Evolutionary conservation across 768 basidiomycete species (phyloP), one percentile per base, ranked within the genome.

Genomic region (Rhodotorula diobovata): DNA sequence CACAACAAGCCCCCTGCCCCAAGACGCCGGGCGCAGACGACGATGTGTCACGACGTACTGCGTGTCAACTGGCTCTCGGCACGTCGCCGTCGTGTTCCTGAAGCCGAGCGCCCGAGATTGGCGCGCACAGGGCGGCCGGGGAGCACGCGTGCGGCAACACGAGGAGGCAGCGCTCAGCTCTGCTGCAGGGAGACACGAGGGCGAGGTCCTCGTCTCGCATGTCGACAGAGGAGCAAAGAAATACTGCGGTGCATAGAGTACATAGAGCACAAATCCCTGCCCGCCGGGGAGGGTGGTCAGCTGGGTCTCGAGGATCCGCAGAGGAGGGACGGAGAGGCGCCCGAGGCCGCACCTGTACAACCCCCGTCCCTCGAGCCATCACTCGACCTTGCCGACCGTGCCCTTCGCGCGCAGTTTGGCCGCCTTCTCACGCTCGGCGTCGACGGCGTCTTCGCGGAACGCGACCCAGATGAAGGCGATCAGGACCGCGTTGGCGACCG

Each of bases 401-500:
- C 18, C 16, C 34, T 55, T 55, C 34, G 14, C 28, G 18, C 32
- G 16, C 20, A 2, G 20, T 56, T 39, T 54, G 30, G 35, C 37
- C 32, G 34, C 14, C 61, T 41, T 25, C 48, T 68, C 67, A 16
- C 35, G n/a, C 23, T 20, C 54, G 45, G 56, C 41, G 30, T 69
- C 61, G 12, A 1, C n/a, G 57, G 43, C 46, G 58, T 81, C 82
- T 67, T 82, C 82, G 39, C 72, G 67, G 76, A 82, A 81, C 15
- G 82, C 82, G 21, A 81, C 77, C 37, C 80, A 73, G 35, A 82
- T 79, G 70, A 81, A 82, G 23, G 77, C 78, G 41, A 81, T 75
- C 12, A 82, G 73, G 25, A 82, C 78, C 28, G 77, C 46, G 72
- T 82, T 82, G 41, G 82, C 82, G 18, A 81, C 78, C 5, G 80